These are phyloP conservation scores for Angophora floribunda DNA, from an alignment of 345 rosid species.

Conservation along the genomic window DNA sequence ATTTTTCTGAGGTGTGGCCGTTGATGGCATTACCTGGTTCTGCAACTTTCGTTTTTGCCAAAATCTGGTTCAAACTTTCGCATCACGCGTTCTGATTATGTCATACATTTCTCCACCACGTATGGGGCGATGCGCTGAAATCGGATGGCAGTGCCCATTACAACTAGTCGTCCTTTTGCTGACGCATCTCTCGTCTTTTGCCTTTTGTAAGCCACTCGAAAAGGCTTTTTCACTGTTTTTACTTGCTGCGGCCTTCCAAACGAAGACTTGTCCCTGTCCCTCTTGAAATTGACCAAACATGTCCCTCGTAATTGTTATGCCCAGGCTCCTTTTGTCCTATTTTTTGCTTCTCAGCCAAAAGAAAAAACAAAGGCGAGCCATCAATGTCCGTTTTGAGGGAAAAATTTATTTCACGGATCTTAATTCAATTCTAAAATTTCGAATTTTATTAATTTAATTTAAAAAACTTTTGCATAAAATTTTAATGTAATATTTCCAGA, in stretches of 20 bases:
- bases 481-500: background rate
- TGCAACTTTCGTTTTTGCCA: background rate
- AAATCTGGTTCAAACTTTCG: background rate
- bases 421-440: background rate
- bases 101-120: background rate
- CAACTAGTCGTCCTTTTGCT: background rate
- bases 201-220: background rate
- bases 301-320: background rate
- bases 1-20: background rate
- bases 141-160: background rate
- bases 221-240: background rate
- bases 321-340: background rate
- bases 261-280: background rate
- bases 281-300: background rate
- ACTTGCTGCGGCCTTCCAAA: background rate
- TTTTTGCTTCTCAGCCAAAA: background rate
- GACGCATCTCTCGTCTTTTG: background rate
- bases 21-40: background rate
- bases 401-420: fast-evolving
- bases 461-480: fast-evolving
- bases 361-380: background rate
- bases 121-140: background rate
- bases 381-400: background rate
- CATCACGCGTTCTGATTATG: background rate
- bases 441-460: background rate